Conservation (phyloP, 352 stramenopile species). For the Globisporangium viniferum region DNA sequence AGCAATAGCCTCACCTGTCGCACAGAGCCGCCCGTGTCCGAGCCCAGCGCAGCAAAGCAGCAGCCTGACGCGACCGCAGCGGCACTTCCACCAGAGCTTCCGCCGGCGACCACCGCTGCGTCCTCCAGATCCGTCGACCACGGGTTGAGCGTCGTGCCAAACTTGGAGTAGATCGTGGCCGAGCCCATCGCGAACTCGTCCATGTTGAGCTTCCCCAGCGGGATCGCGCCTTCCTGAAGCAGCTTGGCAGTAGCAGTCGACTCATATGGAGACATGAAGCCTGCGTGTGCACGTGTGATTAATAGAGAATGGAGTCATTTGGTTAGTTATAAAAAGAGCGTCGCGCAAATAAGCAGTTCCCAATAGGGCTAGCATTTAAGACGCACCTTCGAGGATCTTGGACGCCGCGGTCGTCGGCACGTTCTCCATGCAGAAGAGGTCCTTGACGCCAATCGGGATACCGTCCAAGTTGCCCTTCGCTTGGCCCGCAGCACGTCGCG, state of each 20-base stretch:
- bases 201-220: conserved; percentile 97
- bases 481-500: conserved; percentile 41
- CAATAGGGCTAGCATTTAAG: background rate
- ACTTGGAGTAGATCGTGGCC: conserved; percentile 88
- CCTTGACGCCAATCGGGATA: conserved; percentile 96
- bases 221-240: conserved; percentile 86
- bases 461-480: conserved; percentile 85
- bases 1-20: conserved; percentile 63
- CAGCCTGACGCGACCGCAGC: conserved; percentile 91
- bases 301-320: background rate
- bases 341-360: too few species aligned
- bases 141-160: conserved; percentile 87
- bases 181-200: conserved; percentile 99
- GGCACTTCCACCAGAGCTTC: conserved; percentile 93
- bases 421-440: conserved; percentile 93
- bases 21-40: conserved; percentile 97
- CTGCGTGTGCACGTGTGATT: background rate
- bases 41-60: conserved; percentile 92
- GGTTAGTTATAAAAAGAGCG: too few species aligned
- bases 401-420: conserved; percentile 88
- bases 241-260: conserved; percentile 84
- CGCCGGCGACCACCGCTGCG: conserved; percentile 79
- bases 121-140: conserved; percentile 67
- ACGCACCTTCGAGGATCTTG: conserved; percentile 75
- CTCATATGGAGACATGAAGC: conserved; percentile 90